Conservation (phyloP, 805 yeast genomes). For the Cyberlindnera xylosilytica region DNA sequence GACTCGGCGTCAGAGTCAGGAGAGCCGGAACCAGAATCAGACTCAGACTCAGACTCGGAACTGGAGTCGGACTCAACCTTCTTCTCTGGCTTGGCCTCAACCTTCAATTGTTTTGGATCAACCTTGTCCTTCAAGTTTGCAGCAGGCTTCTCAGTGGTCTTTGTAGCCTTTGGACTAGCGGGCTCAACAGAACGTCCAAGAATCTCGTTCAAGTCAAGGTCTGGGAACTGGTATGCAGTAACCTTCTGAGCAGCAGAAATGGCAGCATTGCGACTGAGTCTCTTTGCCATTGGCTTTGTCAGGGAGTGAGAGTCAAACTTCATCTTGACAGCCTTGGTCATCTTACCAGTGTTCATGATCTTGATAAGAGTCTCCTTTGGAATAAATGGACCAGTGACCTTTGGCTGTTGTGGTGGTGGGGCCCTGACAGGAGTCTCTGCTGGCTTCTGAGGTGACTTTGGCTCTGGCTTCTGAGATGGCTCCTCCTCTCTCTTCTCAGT, state of each 20-base stretch:
- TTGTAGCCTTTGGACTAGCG: neutral
- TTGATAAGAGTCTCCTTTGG: neutral
- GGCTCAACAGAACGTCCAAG: neutral
- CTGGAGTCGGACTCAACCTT: neutral
- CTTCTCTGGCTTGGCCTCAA: too few species aligned
- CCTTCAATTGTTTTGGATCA: too few species aligned
- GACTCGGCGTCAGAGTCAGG: slow-evolving; percentile 1
- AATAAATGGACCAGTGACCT: neutral
- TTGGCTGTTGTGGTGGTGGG: neutral
- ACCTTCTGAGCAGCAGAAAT: slow-evolving; percentile 4
- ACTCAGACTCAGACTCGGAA: slow-evolving; percentile 5
- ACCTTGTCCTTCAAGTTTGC: neutral
- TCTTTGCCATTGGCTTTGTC: slow-evolving; percentile 6
- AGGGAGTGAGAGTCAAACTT: slow-evolving; percentile 10
- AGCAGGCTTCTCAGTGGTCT: neutral
- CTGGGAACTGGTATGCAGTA: slow-evolving; percentile 11
- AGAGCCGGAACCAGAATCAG: slow-evolving; percentile 11
- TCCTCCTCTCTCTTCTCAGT: too few species aligned
- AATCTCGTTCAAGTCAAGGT: neutral
- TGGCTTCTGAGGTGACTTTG: neutral
- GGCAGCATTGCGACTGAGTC: slow-evolving; percentile 2
- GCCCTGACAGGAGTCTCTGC: neutral
- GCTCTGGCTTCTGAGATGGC: too few species aligned
- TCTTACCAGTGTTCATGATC: neutral
- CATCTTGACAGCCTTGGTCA: slow-evolving; percentile 2